Base-by-base conservation (phyloP, 257 asterid genomes). In the Catharanthus roseus region DNA sequence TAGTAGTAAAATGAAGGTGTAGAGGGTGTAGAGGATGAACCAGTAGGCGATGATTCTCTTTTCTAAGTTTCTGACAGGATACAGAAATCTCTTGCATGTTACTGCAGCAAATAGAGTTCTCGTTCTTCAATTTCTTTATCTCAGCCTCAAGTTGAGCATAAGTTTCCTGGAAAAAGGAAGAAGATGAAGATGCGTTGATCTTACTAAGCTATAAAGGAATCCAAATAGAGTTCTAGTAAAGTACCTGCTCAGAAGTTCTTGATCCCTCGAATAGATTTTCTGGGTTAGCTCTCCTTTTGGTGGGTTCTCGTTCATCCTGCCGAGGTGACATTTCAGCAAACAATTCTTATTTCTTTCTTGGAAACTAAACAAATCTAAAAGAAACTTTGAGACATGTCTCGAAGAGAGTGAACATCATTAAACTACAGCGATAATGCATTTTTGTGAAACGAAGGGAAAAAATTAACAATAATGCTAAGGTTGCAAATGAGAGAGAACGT, bases 31-130 rank as follows among this genome's bases (percentile, higher is more conserved):
- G 77, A 65, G 45, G 71, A 55, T 23, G 47, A 23, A 76, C 84
- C 84, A 76, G 28, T 50, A 76, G 54, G 19, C 36, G 41, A 19
- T 18, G 10, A 50, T 80, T 80, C 63, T 76, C 79, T 23, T 24
- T 50, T 5, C 33, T 56, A 51, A 80, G 76, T 28, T 18, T 29
- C 34, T 2, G 0, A 56, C 74, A 47, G 28, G 29, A 21, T 7
- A 54, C 34, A 4, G 81, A 71, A 28, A 18, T 58, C 18, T 29
- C 31, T 67, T 21, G 45, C 56, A 76, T n/a, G 9, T 44, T n/a
- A 23, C 5, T 7, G 13, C 54, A 11, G 21, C 67, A 54, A 21
- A 2, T 31, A 10, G 4, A 38, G 26, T n/a, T 73, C 18, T 73
- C 81, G 5, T 58, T 26, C 62, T 33, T 53, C 69, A 77, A 67